phyloP scores from a whole-genome alignment of 345 rosid genomes.

The Erucastrum elatum region DNA sequence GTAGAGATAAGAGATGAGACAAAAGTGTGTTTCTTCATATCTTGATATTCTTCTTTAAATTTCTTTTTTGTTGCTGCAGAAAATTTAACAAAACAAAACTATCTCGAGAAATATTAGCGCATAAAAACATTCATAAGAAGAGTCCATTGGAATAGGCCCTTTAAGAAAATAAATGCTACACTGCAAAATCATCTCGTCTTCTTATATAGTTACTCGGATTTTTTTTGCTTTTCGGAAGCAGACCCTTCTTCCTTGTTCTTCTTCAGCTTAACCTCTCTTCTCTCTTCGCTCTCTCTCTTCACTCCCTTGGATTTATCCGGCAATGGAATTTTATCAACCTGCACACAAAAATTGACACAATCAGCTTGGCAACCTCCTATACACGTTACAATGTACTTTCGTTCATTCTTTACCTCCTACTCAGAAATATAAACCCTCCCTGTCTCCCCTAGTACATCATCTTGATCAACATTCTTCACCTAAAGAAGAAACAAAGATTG shows the following conservation, averaged over 20 bases:
- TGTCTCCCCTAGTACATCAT: slow-evolving; percentile 58
- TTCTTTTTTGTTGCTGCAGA: too few relatives aligned
- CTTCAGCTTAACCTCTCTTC: slow-evolving; percentile 62
- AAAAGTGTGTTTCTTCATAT: too few relatives aligned
- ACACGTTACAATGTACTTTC: background rate
- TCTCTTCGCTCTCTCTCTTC: slow-evolving; percentile 98
- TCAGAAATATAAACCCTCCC: slow-evolving; percentile 91
- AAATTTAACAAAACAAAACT: too few relatives aligned
- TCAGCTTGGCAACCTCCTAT: background rate
- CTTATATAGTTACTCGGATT: slow-evolving; percentile 39
- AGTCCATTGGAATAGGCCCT: too few relatives aligned
- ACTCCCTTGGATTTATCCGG: slow-evolving; percentile 77
- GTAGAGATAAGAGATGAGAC: too few relatives aligned
- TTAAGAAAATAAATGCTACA: slow-evolving; percentile 11
- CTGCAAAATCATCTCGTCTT: slow-evolving; percentile 22
- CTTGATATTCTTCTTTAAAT: too few relatives aligned
- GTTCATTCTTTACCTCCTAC: slow-evolving; percentile 62
- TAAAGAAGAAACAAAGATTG: slow-evolving; percentile 34
- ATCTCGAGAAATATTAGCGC: too few relatives aligned
- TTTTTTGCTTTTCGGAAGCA: slow-evolving; percentile 63
- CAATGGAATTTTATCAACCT: slow-evolving; percentile 62
- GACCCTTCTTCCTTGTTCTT: slow-evolving; percentile 41
- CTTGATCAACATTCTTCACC: slow-evolving; percentile 73
- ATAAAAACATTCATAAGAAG: too few relatives aligned
- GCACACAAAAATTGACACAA: background rate